Evolutionary conservation across 257 asterid genomes (phyloP).

Genomic region (Linaria vulgaris): DNA sequence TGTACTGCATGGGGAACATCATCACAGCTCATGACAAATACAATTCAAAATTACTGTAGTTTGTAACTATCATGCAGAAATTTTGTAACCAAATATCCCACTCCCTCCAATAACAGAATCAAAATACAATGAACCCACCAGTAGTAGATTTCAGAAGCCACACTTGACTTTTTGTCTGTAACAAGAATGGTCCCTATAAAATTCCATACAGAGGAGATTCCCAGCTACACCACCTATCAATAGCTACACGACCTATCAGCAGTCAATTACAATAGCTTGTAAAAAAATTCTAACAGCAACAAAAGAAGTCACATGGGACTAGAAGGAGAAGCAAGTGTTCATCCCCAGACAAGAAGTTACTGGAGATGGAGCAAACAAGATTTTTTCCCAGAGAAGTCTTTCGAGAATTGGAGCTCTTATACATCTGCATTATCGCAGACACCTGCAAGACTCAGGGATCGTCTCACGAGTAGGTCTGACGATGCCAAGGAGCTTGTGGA

Average conservation of each 20-base stretch:
- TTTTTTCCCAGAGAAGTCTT: conserved; percentile 55
- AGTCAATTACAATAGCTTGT: conserved; percentile 1
- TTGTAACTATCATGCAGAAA: neutral
- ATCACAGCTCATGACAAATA: neutral
- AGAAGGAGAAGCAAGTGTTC: conserved; percentile 31
- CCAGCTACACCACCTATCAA: neutral
- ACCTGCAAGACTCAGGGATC: conserved; percentile 45
- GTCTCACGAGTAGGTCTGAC: conserved; percentile 47
- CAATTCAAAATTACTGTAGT: neutral
- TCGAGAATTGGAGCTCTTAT: conserved; percentile 46
- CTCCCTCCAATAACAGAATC: neutral
- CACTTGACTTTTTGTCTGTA: neutral
- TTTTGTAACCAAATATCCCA: neutral
- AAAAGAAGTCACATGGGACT: conserved; percentile 18
- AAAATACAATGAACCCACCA: neutral
- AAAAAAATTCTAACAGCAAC: neutral
- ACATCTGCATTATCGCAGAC: conserved; percentile 43
- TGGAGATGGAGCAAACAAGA: conserved; percentile 72
- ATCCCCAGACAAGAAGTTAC: conserved; percentile 43
- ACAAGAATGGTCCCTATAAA: no score
- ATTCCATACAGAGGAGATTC: neutral
- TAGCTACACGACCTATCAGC: neutral
- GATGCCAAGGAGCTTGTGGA: conserved; percentile 43
- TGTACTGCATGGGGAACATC: neutral
- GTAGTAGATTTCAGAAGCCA: no score